Conservation (phyloP, 129 eudicot species). For the Lactuca saligna region DNA sequence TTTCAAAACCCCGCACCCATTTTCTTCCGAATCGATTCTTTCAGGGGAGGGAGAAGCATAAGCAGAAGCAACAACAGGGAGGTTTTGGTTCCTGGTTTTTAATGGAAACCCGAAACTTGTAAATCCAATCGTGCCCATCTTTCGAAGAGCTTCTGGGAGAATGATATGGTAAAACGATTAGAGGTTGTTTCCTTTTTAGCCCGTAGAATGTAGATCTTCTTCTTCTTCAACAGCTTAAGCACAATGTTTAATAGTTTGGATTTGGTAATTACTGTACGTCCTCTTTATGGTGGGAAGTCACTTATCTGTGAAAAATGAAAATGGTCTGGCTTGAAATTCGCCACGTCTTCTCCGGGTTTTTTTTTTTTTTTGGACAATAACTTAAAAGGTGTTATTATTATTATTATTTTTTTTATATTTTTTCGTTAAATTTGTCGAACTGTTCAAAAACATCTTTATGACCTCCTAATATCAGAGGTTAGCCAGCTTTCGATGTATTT, state of each 20-base stretch:
- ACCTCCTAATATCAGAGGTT: too few relatives aligned
- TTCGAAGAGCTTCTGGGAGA: conserved; percentile 4
- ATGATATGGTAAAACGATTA: not conserved
- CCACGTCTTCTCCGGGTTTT: conserved; percentile 23
- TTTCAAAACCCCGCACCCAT: conserved; percentile 27
- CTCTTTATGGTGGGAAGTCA: conserved; percentile 24
- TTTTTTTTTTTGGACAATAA: too few relatives aligned
- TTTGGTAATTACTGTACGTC: conserved; percentile 9
- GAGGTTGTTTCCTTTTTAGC: not conserved
- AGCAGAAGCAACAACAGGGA: conserved; percentile 25
- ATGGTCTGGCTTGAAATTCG: conserved; percentile 30
- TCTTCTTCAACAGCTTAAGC: not conserved
- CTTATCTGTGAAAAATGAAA: conserved; percentile 22
- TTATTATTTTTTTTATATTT: too few relatives aligned
- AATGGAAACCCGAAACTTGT: conserved; percentile 35
- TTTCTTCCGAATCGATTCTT: conserved; percentile 36
- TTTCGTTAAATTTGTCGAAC: too few relatives aligned
- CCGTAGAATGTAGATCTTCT: not conserved
- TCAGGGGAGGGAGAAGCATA: not conserved
- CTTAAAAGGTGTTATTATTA: too few relatives aligned
- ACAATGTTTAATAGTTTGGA: not conserved
- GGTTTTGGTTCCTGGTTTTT: conserved; percentile 33
- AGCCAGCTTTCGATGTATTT: too few relatives aligned
- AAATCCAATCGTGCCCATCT: conserved; percentile 54
- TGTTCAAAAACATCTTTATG: too few relatives aligned